A percentile compares a stretch with the other conserved stretches of the same genome.
Evolutionary conservation across 371 early-diverging fungal species (phyloP).

Genomic region (Rhizomucor pusillus): DNA sequence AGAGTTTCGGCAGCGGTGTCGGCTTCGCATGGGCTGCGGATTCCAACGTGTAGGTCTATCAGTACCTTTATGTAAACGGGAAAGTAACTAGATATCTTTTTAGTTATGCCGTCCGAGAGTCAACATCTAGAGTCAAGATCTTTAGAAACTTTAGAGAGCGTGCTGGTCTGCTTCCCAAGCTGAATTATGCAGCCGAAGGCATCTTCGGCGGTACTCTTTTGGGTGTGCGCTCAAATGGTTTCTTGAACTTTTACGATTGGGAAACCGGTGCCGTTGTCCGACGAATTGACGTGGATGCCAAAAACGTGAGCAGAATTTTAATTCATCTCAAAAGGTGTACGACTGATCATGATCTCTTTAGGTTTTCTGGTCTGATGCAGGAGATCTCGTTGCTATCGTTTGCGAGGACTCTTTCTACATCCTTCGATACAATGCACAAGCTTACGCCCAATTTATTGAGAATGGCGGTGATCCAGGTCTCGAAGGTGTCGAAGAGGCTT

Average conservation of each 20-base stretch:
- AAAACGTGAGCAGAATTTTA: slow-evolving; percentile 49
- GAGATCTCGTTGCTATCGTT: slow-evolving; percentile 89
- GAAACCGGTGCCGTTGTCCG: slow-evolving; percentile 88
- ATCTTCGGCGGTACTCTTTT: slow-evolving; percentile 94
- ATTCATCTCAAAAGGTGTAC: not conserved
- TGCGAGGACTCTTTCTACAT: slow-evolving; percentile 93
- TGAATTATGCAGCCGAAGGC: slow-evolving; percentile 85
- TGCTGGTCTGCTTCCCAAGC: slow-evolving; percentile 57
- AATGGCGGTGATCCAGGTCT: slow-evolving; percentile 73
- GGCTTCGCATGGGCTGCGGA: slow-evolving; percentile 98
- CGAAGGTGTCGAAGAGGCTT: slow-evolving; percentile 95
- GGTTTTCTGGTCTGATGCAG: slow-evolving; percentile 91
- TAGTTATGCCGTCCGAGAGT: slow-evolving; percentile 92
- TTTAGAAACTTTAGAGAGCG: slow-evolving; percentile 94
- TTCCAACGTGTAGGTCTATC: slow-evolving; percentile 72
- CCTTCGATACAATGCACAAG: slow-evolving; percentile 85
- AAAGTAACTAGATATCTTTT: not conserved
- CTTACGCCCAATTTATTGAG: slow-evolving; percentile 76
- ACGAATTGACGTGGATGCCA: slow-evolving; percentile 90
- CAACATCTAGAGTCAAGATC: slow-evolving; percentile 78
- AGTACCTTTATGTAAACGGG: not conserved
- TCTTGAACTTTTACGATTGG: slow-evolving; percentile 97
- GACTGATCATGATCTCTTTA: slow-evolving; percentile 5
- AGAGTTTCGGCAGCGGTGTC: slow-evolving; percentile 92
- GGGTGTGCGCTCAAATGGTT: slow-evolving; percentile 80